These are phyloP conservation scores for Elongisporangium anandrum DNA, from an alignment of 352 stramenopile species.

Conservation along the genomic window DNA sequence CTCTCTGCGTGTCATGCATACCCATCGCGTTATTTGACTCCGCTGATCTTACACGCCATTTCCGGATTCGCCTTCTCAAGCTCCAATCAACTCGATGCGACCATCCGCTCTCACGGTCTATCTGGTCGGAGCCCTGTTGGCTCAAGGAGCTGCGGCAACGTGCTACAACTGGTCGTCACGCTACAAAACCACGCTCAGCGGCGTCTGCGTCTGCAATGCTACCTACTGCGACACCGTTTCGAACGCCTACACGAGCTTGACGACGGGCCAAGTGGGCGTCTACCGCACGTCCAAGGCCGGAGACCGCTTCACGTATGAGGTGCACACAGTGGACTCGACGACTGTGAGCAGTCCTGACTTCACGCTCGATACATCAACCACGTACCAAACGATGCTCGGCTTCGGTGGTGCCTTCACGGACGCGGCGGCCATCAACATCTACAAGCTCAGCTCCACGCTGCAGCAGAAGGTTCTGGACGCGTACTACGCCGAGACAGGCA, in stretches of 20 bases:
- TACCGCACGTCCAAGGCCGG: constrained; percentile 44
- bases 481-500: constrained; percentile 66
- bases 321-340: constrained; percentile 18
- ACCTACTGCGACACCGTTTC: constrained; percentile 49
- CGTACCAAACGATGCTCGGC: constrained; percentile 78
- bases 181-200: constrained; percentile 39
- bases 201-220: constrained; percentile 50
- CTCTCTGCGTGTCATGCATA: background rate
- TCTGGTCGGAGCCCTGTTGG: background rate
- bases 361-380: constrained; percentile 42
- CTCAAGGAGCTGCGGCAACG: constrained; percentile 1
- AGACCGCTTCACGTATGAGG: constrained; percentile 42
- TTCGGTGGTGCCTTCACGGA: constrained; percentile 90
- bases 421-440: constrained; percentile 72
- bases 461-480: constrained; percentile 68
- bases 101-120: background rate
- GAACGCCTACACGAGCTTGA: constrained; percentile 40
- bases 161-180: constrained; percentile 45
- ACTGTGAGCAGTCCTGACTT: constrained; percentile 26
- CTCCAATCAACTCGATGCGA: background rate
- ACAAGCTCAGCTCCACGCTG: constrained; percentile 43
- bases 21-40: too few species aligned
- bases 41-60: background rate
- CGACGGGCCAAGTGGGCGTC: constrained; percentile 29
- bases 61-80: background rate